Base-by-base conservation (phyloP, 1,139 yeast species). In the Suhomyces chickasaworum region DNA sequence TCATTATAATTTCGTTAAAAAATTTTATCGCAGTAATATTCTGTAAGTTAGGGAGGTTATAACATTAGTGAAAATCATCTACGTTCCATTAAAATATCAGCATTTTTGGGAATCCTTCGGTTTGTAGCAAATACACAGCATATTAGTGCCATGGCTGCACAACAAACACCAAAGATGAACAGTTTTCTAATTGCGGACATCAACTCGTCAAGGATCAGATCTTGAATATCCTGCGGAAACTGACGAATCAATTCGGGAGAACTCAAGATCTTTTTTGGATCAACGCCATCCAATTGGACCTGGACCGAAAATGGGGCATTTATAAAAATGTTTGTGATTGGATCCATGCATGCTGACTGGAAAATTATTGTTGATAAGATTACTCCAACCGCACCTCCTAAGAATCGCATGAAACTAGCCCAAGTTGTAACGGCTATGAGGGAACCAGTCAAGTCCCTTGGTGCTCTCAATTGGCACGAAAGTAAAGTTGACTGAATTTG, bases 181-280 rank as follows among this genome's bases (percentile, higher is more conserved):
- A 71, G 71, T 47, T 70, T 68, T 36, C 61, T 60, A 32, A 78
- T 56, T 2, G 75, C 66, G 21, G 54, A 57, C 74, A 77, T 68
- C 37, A 73, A 58, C 16, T 61, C 65, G 33, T 61, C 59, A 22
- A 63, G 49, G 1, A 71, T 58, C 30, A 60, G 32, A 2, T 53
- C 54, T 38, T 56, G 58, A 1, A 65, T 57, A 0, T 51, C 46
- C 0, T 46, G 36, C 0, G 75, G 49, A 30, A 66, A 47, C 0
- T 43, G 41, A 1, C 46, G 35, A 4, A 64, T 41, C 17, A 61
- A 46, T 0, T 53, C 39, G 3, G 49, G 49, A 8, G 49, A 42
- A 25, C 42, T 46, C 17, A 46, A 34, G 3, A 46, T n/a, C 15
- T 32, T 7, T 42, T 39, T 16, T 17, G 44, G 82, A 13, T 33